Percentiles rank a stretch among this genome's conserved stretches.
These are phyloP conservation scores for Galerina marginata DNA, from an alignment of 768 basidiomycete genomes.

Conservation along the genomic window DNA sequence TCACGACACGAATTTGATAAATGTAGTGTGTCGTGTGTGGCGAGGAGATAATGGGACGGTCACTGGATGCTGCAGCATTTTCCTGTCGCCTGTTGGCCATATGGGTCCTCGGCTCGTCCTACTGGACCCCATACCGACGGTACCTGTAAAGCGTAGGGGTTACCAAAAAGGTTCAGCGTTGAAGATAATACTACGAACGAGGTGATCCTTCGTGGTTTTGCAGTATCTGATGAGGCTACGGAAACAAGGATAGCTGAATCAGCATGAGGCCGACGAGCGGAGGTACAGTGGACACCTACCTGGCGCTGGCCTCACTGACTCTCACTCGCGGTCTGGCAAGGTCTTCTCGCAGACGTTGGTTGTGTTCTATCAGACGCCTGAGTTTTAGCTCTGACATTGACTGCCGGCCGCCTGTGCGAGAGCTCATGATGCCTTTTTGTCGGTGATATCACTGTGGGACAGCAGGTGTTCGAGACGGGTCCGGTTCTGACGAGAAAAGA, in stretches of 20 bases:
- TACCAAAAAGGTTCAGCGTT: background rate
- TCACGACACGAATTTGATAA: slow-evolving; percentile 1
- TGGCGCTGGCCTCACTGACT: slow-evolving; percentile 91
- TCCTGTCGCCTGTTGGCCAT: slow-evolving; percentile 67
- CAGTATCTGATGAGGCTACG: slow-evolving; percentile 90
- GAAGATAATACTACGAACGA: slow-evolving; percentile 34
- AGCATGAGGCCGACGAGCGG: slow-evolving; percentile 11
- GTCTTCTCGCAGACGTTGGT: slow-evolving; percentile 89
- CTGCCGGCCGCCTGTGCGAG: slow-evolving; percentile 69
- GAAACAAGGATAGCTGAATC: slow-evolving; percentile 8
- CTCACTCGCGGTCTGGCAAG: slow-evolving; percentile 85
- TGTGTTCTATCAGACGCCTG: slow-evolving; percentile 91
- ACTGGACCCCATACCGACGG: slow-evolving; percentile 98
- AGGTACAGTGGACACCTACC: slow-evolving; percentile 52
- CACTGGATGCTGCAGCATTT: slow-evolving; percentile 71
- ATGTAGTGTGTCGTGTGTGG: slow-evolving; percentile 2
- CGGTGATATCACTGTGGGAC: slow-evolving; percentile 14
- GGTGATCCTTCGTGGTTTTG: slow-evolving; percentile 90
- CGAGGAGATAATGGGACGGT: slow-evolving; percentile 6
- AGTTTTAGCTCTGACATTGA: slow-evolving; percentile 99
- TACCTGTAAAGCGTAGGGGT: slow-evolving; percentile 53
- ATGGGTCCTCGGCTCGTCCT: slow-evolving; percentile 92
- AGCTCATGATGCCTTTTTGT: slow-evolving; percentile 51
- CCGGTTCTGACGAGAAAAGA: background rate
- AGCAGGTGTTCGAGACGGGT: slow-evolving; percentile 15